Evolutionary conservation across 305 asterid species (phyloP).

Genomic region (Fraxinus angustifolia): DNA sequence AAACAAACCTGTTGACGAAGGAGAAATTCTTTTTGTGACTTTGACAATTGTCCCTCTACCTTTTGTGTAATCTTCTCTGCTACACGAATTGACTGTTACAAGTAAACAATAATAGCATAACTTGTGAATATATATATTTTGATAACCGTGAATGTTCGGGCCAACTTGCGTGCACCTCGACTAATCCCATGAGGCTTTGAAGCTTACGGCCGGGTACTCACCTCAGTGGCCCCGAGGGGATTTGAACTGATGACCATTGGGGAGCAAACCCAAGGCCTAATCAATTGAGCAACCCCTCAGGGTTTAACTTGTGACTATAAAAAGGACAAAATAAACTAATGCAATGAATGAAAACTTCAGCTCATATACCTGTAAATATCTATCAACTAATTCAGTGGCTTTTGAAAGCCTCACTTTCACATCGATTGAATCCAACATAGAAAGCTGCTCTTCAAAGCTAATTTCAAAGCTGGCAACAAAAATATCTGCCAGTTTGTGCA

Average conservation of each 20-base stretch:
- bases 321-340: conserved; percentile 22
- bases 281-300: too few relatives aligned
- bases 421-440: conserved; percentile 93
- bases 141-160: too few relatives aligned
- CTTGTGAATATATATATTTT: too few relatives aligned
- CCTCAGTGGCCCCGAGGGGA: too few relatives aligned
- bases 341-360: conserved; percentile 1
- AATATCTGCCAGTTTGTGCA: conserved; percentile 95
- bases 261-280: too few relatives aligned
- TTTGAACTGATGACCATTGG: too few relatives aligned
- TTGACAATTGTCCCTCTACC: conserved; percentile 98
- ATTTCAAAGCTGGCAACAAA: conserved; percentile 98
- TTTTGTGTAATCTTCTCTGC: conserved; percentile 98
- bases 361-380: conserved; percentile 76
- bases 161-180: too few relatives aligned
- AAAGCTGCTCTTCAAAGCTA: conserved; percentile 93
- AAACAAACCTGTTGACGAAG: conserved; percentile 93
- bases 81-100: conserved; percentile 88
- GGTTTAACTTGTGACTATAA: conserved; percentile 10
- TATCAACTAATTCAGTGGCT: conserved; percentile 94
- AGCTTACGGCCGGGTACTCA: too few relatives aligned
- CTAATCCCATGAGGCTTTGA: too few relatives aligned
- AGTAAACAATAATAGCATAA: conserved; percentile 2
- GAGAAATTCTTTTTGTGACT: conserved; percentile 97
- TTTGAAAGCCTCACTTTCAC: conserved; percentile 89